A percentile compares a stretch with the other conserved stretches of the same genome.
Evolutionary conservation across 148 eudicot genomes (phyloP).

Genomic region (Amaranthus palmeri): DNA sequence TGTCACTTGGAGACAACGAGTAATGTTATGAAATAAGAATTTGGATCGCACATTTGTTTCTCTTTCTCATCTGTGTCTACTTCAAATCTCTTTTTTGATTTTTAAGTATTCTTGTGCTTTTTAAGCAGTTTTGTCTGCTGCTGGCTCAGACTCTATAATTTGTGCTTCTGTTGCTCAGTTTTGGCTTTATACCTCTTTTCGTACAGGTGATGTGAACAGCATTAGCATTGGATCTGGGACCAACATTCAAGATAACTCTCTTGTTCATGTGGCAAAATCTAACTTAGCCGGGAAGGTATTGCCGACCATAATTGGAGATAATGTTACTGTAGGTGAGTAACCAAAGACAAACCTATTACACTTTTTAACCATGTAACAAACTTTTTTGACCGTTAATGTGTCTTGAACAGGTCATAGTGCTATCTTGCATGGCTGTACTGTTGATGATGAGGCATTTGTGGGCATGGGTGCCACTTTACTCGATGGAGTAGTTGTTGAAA

Average conservation of each 20-base stretch:
- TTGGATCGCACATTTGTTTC: not conserved
- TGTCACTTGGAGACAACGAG: not conserved
- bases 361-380: not conserved
- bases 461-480: slow-evolving; percentile 89
- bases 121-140: not conserved
- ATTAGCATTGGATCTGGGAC: slow-evolving; percentile 82
- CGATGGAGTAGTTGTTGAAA: slow-evolving; percentile 71
- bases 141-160: not conserved
- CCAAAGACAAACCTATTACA: not conserved
- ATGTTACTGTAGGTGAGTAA: slow-evolving; percentile 90
- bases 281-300: slow-evolving; percentile 86
- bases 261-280: slow-evolving; percentile 95
- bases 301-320: slow-evolving; percentile 88
- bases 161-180: slow-evolving; percentile 2
- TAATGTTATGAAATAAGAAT: not conserved
- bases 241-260: slow-evolving; percentile 95
- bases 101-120: not conserved
- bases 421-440: slow-evolving; percentile 73
- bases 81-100: not conserved
- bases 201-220: slow-evolving; percentile 83
- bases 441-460: slow-evolving; percentile 83
- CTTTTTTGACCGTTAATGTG: slow-evolving; percentile 23
- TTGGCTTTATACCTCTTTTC: slow-evolving; percentile 1
- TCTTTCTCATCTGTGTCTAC: not conserved
- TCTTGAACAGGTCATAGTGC: slow-evolving; percentile 67